These are phyloP conservation scores for Saturnispora sanitii DNA, from an alignment of 805 yeast genomes.

Conservation along the genomic window DNA sequence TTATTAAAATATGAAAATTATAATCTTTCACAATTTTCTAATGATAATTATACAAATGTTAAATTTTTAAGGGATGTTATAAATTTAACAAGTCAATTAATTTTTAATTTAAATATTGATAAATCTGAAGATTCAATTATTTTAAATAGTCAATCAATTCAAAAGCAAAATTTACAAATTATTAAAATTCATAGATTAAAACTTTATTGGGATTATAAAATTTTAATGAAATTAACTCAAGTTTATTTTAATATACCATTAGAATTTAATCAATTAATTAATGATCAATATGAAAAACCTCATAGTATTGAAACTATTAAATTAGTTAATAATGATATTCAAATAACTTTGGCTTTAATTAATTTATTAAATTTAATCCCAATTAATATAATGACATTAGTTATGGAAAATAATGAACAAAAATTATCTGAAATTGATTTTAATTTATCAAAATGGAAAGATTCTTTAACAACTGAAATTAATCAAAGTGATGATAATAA, in stretches of 20 bases:
- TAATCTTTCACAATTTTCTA: conserved; percentile 12
- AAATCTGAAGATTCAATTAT: conserved; percentile 11
- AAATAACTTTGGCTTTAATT: conserved; percentile 25
- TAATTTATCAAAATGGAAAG: conserved; percentile 22
- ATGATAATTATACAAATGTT: conserved; percentile 25
- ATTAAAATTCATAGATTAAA: conserved; percentile 28
- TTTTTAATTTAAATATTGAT: conserved; percentile 37
- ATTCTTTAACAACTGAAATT: conserved; percentile 14
- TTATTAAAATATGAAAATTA: conserved; percentile 31
- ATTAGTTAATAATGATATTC: conserved; percentile 27
- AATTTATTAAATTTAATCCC: conserved; percentile 27
- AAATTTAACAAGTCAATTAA: conserved; percentile 30
- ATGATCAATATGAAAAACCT: conserved; percentile 20
- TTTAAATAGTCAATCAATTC: conserved; percentile 1
- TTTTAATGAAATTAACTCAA: conserved; percentile 25
- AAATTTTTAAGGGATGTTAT: conserved; percentile 36
- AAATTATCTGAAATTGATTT: conserved; percentile 16
- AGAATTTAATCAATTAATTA: conserved; percentile 10
- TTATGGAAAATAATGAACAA: conserved; percentile 12
- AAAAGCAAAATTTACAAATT: conserved; percentile 14
- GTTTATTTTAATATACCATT: conserved; percentile 20
- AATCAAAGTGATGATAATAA: conserved; percentile 17
- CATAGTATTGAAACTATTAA: conserved; percentile 28
- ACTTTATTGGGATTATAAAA: conserved; percentile 35
- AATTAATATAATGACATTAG: conserved; percentile 18